Evolutionary conservation across 2,329 filamentous ascomycete genomes (phyloP), one percentile per base, ranked within the genome.

Genomic region (Laburnicola sp.): DNA sequence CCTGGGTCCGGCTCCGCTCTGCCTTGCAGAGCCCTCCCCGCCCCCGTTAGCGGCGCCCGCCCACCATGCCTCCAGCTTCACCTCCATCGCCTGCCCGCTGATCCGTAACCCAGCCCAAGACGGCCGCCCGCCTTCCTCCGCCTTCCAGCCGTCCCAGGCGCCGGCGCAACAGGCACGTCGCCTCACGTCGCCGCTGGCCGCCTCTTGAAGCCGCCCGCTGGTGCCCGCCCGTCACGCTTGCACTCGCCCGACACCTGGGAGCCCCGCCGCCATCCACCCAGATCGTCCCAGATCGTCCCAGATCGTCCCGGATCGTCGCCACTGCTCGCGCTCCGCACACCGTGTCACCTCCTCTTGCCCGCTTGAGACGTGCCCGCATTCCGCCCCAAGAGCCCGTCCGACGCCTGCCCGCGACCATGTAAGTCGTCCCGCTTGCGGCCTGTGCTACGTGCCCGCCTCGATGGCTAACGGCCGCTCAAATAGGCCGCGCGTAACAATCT

Each of bases 401-500:
- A 54, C 53, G 47, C 43, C 47, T 51, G 51, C 49, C 50, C 28
- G 38, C 60, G 50, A 57, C 64, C 64, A 73, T 72, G 70, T 74
- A 64, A 72, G 70, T 49, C 50, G 45, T 57, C 45, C 64, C 64
- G 48, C 58, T 56, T 56, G 64, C 62, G 61, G 66, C 53, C 54
- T 70, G 72, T 74, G 67, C 70, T 37, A 74, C 72, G 23, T 34
- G 45, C 56, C 43, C 51, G 55, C 51, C 58, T 57, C 47, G 46
- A 59, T 63, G 53, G 64, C 67, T 70, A 64, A 71, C 59, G 55
- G 23, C 36, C 10, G 30, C 57, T 55, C 56, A 52, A 55, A 52
- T 62, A 96, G 91, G 91, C 76, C 77, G 52, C 88, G 86, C 74
- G 87, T 96, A 76, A 94, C 91, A 45, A 85, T 96, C 74, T 90